Evolutionary conservation across 1,284 basidiomycete species (phyloP).

Genomic region (Inonotus obliquus): DNA sequence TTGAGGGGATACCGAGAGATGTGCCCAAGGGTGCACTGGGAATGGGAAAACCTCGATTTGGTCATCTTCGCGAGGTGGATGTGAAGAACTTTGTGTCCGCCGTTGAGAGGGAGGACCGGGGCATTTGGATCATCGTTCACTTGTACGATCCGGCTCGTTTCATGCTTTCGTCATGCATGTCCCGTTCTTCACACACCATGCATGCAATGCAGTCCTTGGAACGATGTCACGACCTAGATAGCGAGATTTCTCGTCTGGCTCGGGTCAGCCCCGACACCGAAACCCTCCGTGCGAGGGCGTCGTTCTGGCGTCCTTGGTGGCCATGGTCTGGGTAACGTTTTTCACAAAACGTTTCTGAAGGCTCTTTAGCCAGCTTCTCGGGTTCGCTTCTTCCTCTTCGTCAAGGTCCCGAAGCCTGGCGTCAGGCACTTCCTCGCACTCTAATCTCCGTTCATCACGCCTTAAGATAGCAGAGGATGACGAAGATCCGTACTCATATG

Average conservation of each 20-base stretch:
- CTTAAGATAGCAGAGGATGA: constrained; percentile 30
- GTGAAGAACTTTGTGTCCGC: constrained; percentile 68
- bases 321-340: no score
- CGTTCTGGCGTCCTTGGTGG: no score
- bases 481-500: constrained; percentile 42
- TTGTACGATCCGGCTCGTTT: no score
- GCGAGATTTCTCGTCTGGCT: constrained; percentile 63
- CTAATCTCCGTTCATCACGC: constrained; percentile 22
- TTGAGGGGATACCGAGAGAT: constrained; percentile 38
- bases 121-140: constrained; percentile 79
- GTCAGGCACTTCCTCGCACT: constrained; percentile 17
- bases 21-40: constrained; percentile 30
- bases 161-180: neutral
- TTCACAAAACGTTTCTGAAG: no score
- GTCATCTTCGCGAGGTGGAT: constrained; percentile 79
- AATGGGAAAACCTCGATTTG: constrained; percentile 54
- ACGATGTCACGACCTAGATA: constrained; percentile 68
- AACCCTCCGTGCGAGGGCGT: constrained; percentile 72
- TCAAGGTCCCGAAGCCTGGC: constrained; percentile 20
- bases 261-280: constrained; percentile 68
- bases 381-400: constrained; percentile 54
- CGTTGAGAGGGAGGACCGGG: constrained; percentile 67
- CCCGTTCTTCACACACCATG: neutral
- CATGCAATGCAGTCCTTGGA: constrained; percentile 54
- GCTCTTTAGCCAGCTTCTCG: no score